Evolutionary conservation across 2,329 filamentous ascomycete genomes (phyloP).

Genomic region (Stachybotrys chlorohalonatus): DNA sequence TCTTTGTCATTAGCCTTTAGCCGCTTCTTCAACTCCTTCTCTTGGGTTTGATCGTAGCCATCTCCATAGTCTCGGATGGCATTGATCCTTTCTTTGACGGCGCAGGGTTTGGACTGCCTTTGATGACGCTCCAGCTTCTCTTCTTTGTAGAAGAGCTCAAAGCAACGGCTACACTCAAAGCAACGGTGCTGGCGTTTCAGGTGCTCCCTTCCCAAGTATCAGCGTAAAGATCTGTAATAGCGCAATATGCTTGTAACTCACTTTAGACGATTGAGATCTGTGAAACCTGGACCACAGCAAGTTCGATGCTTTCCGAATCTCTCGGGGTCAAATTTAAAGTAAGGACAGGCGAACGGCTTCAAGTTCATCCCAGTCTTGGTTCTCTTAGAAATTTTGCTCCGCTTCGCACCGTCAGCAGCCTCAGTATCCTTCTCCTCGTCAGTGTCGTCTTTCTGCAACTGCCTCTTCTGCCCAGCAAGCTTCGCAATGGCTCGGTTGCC

Average conservation of each 20-base stretch:
- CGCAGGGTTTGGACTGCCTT: conserved; percentile 8
- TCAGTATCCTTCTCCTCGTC: conserved; percentile 18
- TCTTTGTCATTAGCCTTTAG: not conserved
- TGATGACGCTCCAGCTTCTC: conserved; percentile 12
- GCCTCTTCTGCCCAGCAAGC: conserved; percentile 8
- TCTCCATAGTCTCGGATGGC: conserved; percentile 7
- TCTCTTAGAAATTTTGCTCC: conserved; percentile 23
- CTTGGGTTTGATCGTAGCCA: conserved; percentile 14
- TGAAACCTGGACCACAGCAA: conserved; percentile 14
- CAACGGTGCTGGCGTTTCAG: conserved; percentile 11
- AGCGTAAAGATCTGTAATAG: not conserved
- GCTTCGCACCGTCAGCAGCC: conserved; percentile 17
- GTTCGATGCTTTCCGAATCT: conserved; percentile 11
- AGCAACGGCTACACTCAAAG: conserved; percentile 11
- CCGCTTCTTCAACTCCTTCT: conserved; percentile 8
- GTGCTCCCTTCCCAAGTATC: conserved; percentile 10
- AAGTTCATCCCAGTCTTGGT: conserved; percentile 22
- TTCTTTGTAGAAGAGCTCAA: conserved; percentile 7
- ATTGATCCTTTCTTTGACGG: conserved; percentile 7
- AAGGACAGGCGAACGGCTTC: conserved; percentile 24
- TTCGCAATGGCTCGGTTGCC: conserved; percentile 2
- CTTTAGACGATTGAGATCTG: conserved; percentile 13
- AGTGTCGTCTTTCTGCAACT: conserved; percentile 6
- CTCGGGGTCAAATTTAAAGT: conserved; percentile 22
- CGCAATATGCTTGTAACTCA: conserved; percentile 4